These are phyloP conservation scores for Penicillium arizonense DNA, from an alignment of 495 filamentous ascomycete species.

Conservation along the genomic window DNA sequence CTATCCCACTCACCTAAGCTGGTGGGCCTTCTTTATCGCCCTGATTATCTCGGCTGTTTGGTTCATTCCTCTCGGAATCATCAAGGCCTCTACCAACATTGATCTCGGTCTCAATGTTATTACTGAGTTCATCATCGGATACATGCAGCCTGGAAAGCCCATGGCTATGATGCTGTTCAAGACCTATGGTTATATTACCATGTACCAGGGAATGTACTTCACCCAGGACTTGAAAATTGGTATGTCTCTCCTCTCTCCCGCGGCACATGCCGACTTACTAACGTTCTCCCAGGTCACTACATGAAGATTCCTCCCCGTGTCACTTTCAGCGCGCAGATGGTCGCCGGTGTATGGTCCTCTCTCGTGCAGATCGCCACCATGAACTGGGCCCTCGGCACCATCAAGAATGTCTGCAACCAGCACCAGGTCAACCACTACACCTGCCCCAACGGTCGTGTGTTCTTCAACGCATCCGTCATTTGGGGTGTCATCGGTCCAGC, in stretches of 20 bases:
- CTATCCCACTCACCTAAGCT: conserved; percentile 50
- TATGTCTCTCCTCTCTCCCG: conserved; percentile 2
- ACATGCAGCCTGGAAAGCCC: conserved; percentile 59
- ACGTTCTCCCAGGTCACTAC: conserved; percentile 50
- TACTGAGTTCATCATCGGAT: conserved; percentile 63
- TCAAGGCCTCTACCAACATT: conserved; percentile 55
- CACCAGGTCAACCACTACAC: conserved; percentile 54
- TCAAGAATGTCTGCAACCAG: conserved; percentile 48
- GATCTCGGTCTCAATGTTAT: conserved; percentile 56
- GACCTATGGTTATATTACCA: conserved; percentile 57
- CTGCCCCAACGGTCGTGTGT: conserved; percentile 61
- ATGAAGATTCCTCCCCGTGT: conserved; percentile 64
- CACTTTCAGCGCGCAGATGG: conserved; percentile 57
- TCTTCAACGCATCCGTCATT: conserved; percentile 57
- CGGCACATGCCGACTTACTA: background rate
- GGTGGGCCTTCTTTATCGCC: conserved; percentile 55
- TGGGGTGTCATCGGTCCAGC: conserved; percentile 54
- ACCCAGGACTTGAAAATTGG: conserved; percentile 50
- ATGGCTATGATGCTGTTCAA: conserved; percentile 69
- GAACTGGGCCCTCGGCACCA: conserved; percentile 60
- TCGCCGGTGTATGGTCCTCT: conserved; percentile 54
- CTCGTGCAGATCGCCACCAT: conserved; percentile 59
- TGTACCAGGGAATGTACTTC: conserved; percentile 55
- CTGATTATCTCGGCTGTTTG: conserved; percentile 49
- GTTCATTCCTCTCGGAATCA: conserved; percentile 53